These are phyloP conservation scores for Chytriomyces sp. DNA, from an alignment of 192 early-diverging fungal genomes.

Conservation along the genomic window DNA sequence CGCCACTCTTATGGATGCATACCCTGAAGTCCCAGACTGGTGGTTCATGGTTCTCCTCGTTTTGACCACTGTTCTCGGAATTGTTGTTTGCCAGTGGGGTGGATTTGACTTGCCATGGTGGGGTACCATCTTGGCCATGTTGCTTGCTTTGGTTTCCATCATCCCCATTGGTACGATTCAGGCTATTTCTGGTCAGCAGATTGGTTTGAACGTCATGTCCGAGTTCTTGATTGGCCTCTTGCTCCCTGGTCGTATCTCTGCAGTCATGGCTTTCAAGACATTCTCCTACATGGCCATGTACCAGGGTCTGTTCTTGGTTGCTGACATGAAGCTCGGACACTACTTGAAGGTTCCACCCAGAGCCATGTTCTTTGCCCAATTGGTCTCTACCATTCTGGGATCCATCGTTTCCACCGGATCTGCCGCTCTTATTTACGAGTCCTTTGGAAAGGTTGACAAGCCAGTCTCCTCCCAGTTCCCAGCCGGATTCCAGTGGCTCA, in stretches of 20 bases:
- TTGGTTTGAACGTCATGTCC: conserved; percentile 82
- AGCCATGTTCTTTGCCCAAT: conserved; percentile 57
- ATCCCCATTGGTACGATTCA: conserved; percentile 77
- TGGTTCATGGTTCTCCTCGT: conserved; percentile 59
- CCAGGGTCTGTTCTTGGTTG: conserved; percentile 74
- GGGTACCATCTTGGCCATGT: conserved; percentile 48
- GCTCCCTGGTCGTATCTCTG: conserved; percentile 77
- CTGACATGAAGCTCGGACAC: conserved; percentile 78
- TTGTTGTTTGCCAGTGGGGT: conserved; percentile 36
- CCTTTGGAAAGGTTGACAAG: conserved; percentile 58
- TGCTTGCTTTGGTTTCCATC: conserved; percentile 22
- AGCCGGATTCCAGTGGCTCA: neutral
- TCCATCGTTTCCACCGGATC: conserved; percentile 55
- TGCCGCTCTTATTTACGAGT: neutral
- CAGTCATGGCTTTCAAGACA: conserved; percentile 85
- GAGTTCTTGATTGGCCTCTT: conserved; percentile 84
- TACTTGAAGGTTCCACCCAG: conserved; percentile 72
- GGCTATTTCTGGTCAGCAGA: conserved; percentile 76
- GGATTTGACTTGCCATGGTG: conserved; percentile 74
- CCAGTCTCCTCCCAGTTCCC: conserved; percentile 65
- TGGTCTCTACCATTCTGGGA: conserved; percentile 64
- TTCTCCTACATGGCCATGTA: conserved; percentile 77
- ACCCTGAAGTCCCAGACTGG: conserved; percentile 68
- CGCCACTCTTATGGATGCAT: conserved; percentile 67
- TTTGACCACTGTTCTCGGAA: conserved; percentile 42